phyloP scores from a whole-genome alignment of 108 stramenopile genomes.

The Nitzschia sp. region DNA sequence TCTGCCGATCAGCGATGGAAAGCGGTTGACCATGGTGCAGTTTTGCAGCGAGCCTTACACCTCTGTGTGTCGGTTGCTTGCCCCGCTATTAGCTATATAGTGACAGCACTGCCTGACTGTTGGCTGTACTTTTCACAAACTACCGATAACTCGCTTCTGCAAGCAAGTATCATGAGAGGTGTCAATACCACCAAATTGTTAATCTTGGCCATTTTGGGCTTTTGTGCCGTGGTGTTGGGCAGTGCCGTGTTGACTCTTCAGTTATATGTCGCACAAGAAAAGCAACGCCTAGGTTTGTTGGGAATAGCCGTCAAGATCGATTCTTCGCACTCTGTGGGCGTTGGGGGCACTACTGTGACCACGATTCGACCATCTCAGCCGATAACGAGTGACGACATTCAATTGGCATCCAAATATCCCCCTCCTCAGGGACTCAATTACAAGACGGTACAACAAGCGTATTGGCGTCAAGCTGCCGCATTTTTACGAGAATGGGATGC shows the following conservation, averaged over 20 bases:
- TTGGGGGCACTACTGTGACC: not conserved
- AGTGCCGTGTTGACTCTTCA: slow-evolving; percentile 36
- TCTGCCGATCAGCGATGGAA: too few relatives aligned
- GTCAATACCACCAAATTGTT: slow-evolving; percentile 35
- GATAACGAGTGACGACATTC: not conserved
- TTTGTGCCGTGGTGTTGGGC: slow-evolving; percentile 40
- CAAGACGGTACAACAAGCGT: slow-evolving; percentile 32
- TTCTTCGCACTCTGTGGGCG: not conserved
- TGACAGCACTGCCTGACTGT: too few relatives aligned
- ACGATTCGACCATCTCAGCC: slow-evolving; percentile 1
- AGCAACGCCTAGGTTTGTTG: slow-evolving; percentile 2
- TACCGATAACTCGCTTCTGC: too few relatives aligned
- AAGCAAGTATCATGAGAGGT: too few relatives aligned
- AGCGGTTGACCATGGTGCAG: too few relatives aligned
- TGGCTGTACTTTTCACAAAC: too few relatives aligned
- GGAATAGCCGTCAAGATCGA: not conserved
- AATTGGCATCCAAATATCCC: not conserved
- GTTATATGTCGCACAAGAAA: slow-evolving; percentile 30
- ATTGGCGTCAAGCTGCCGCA: slow-evolving; percentile 37
- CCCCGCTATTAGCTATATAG: too few relatives aligned
- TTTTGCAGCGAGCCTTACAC: too few relatives aligned
- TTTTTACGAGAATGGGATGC: slow-evolving; percentile 46
- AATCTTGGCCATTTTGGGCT: slow-evolving; percentile 34
- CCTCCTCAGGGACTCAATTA: slow-evolving; percentile 17
- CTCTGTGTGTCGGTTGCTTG: too few relatives aligned